Conservation (phyloP, 2,329 filamentous ascomycete genomes). For the Penicillium sp. region DNA sequence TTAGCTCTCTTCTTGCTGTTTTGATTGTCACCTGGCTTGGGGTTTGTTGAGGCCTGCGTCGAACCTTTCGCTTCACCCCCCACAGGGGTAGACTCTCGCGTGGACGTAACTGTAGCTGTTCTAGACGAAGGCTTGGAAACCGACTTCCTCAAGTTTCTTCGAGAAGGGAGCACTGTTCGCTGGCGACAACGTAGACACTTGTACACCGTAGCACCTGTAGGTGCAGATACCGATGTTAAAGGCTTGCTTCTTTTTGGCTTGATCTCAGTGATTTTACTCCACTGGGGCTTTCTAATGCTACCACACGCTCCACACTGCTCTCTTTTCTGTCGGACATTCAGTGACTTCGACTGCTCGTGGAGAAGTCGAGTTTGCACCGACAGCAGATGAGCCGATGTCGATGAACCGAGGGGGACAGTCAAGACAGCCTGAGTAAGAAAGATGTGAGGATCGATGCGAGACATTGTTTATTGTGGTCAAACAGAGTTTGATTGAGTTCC, state of each 20-base stretch:
- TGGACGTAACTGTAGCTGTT: conserved; percentile 10
- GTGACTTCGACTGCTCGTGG: conserved; percentile 33
- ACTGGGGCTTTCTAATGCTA: conserved; percentile 33
- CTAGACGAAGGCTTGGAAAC: conserved; percentile 14
- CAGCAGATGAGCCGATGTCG: conserved; percentile 44
- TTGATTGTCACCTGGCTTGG: conserved; percentile 38
- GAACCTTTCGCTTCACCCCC: background rate
- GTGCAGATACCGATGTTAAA: conserved; percentile 9
- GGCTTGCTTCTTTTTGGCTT: conserved; percentile 18
- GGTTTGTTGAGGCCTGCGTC: background rate
- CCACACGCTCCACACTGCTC: conserved; percentile 44
- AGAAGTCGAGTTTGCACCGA: conserved; percentile 39
- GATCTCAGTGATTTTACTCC: conserved; percentile 31
- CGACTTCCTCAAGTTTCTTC: conserved; percentile 17
- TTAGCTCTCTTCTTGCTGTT: conserved; percentile 59
- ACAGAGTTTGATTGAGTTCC: background rate
- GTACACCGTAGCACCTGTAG: conserved; percentile 33
- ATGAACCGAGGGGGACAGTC: conserved; percentile 35
- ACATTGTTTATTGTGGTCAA: conserved; percentile 15
- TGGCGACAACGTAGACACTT: conserved; percentile 40
- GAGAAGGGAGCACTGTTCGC: conserved; percentile 31
- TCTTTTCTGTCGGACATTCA: conserved; percentile 35
- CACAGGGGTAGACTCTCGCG: background rate
- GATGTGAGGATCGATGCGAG: conserved; percentile 24
- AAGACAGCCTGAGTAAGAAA: conserved; percentile 41